Base-by-base conservation (phyloP, 2,329 filamentous ascomycete genomes). In the Curvularia spicifera region DNA sequence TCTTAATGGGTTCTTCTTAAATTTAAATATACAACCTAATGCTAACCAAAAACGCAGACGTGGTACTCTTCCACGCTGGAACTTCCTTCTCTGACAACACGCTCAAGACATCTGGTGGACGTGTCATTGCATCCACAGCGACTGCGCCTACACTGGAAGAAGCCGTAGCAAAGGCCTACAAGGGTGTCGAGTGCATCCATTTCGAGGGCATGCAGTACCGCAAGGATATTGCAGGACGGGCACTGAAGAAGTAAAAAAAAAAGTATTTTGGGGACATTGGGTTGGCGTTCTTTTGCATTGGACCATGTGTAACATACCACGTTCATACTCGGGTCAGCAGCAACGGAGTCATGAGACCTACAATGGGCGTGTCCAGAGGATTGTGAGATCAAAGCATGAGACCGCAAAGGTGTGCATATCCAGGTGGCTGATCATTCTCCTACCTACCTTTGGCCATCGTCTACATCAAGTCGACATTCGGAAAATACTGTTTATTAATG, bases 151-250 rank as follows among this genome's bases (percentile, higher is more conserved):
- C 88, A 12, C 85, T 99, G 1, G 86, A 91, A 69, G 88, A 90
- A 51, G 95, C 95, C 0, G 91, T 98, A 1, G 85, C 89, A 69
- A 90, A 89, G 73, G 93, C 93, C n/a, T 99, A 99, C 76, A 84
- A 87, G 63, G 92, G 91, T 31, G 88, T 97, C 22, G 84, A 88
- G 55, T 83, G 85, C 52, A 93, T 97, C 71, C 83, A 89, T 57
- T 97, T 97, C 67, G 87, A 94, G 53, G 88, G 89, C 67, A 96
- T 96, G 88, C 93, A 96, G 79, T 97, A 87, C 82, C 87, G 94
- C 67, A 95, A 89, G 77, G 95, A 98, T 64, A 98, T 99, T 76
- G 95, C 92, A 1, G 77, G 76, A 6, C 71, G 80, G n/a, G 81
- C 80, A 5, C 64, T 83, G 67, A 77, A 65, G 59, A 72, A 71